Base-by-base conservation (phyloP, 1,284 basidiomycete species). In the Trametes versicolor region DNA sequence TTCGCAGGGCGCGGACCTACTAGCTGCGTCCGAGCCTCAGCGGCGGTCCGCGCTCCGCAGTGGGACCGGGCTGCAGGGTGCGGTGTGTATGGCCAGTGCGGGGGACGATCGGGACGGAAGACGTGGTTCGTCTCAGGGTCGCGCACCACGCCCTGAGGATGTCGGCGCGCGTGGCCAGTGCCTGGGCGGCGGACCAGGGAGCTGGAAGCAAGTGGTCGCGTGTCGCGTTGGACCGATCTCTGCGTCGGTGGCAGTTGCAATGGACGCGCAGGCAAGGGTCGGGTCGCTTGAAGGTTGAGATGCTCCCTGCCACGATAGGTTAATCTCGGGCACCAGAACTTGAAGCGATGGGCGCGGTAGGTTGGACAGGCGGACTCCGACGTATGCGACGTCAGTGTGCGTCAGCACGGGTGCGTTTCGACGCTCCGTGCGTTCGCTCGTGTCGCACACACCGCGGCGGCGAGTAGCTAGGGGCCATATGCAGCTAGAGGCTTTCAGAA, bases 91-190 rank as follows among this genome's bases (percentile, higher is more conserved):
- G 39, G 15, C 25, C 45, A 21, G 37, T 13, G 13, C 27, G 29
- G 13, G 27, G 21, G 17, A 23, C 58, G 45, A 51, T 41, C 58
- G 49, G 48, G 43, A 41, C 48, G 58, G 15, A 50, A 43, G 50
- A 45, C 58, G 50, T 52, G 29, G 27, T 15, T 51, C 48, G 27
- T 21, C 29, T 25, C 49, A 60, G 58, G 58, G 58, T 32, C 58
- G 29, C n/a, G 19, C 25, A 29, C 47, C 57, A 37, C 27, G 36
- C 48, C 48, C 48, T 51, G 57, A 25, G 21, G n/a, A 19, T 21
- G 27, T 37, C 29, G 50, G 50, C 50, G 29, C 29, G 37, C 36
- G 52, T 36, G 25, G 21, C 25, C n/a, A 27, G 53, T 55, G 41
- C 53, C 53, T 55, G 53, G 39, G 53, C 37, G 53, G 37, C 15